Base-by-base conservation (phyloP, 148 eudicot genomes). In the Silene uniflora region DNA sequence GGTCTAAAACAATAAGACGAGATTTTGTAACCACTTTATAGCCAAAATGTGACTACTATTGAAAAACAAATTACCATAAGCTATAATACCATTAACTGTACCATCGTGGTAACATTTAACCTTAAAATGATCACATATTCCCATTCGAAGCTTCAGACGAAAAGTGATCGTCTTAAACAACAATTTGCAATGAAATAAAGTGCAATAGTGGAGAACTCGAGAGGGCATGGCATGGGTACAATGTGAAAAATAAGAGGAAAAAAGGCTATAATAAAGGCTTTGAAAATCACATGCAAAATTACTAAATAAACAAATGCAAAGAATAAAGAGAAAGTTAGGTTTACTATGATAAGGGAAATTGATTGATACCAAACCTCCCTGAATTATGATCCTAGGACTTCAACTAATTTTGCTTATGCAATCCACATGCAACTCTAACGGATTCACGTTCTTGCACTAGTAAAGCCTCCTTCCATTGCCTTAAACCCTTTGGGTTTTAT, bases 361-460 rank as follows among this genome's bases (percentile, higher is more conserved):
- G 84, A 86, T 75, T 19, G 76, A 32, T 78, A 76, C 86, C 84
- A 27, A 44, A 77, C 64, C 49, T 58, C 27, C 46, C 5, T 66
- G 32, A 76, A 69, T 65, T 64, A 65, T 75, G 55, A 75, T 21
- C 79, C 39, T 56, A 65, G 6, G 39, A 58, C 12, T 62, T 74
- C 52, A 73, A 76, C 74, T 74, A 58, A 69, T 69, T 52, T 17
- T 78, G 72, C 74, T 81, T 82, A 75, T 82, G 83, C 73, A 85
- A 73, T 78, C 82, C 87, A 85, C 88, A 85, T 85, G 84, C 47
- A 22, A n/a, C 74, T 18, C 73, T 65, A 75, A 78, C 77, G 42
- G 55, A 66, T 67, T 77, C 79, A 71, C 52, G 75, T 70, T 70
- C 69, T 7, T 77, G 5, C 62, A 49, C 73, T 21, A 5, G 2